Percentiles rank a stretch among this genome's conserved stretches.
phyloP scores from a whole-genome alignment of 2,329 filamentous ascomycete species.

The Monosporascus cannonballus region DNA sequence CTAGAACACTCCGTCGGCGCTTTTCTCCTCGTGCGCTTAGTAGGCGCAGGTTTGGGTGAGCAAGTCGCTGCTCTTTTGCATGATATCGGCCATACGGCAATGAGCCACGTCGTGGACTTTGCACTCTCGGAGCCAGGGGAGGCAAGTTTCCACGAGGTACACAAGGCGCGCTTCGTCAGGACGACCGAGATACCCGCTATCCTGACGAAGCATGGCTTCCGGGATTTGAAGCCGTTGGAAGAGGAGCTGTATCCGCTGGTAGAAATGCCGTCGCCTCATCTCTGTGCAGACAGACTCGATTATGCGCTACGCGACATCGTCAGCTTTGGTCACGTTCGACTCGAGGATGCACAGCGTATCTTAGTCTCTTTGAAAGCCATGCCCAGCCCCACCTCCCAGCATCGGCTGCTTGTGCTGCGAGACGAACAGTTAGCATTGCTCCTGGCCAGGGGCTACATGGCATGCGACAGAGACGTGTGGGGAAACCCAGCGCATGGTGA shows the following conservation, averaged over 20 bases:
- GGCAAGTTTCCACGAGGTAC: conserved; percentile 32
- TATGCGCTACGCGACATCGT: conserved; percentile 31
- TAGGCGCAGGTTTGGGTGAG: conserved; percentile 28
- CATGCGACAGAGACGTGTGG: conserved; percentile 30
- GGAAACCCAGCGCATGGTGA: conserved; percentile 29
- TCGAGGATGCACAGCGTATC: conserved; percentile 22
- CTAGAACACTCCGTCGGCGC: conserved; percentile 35
- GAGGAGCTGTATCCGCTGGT: conserved; percentile 33
- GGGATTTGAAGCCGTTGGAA: conserved; percentile 23
- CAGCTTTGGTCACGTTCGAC: conserved; percentile 23
- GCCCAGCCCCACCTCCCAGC: conserved; percentile 17
- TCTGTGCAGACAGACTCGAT: conserved; percentile 34
- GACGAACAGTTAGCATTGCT: conserved; percentile 22
- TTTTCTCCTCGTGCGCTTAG: conserved; percentile 30
- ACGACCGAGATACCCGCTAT: conserved; percentile 28
- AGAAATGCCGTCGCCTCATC: conserved; percentile 29
- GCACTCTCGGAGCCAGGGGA: conserved; percentile 30
- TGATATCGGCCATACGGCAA: conserved; percentile 32
- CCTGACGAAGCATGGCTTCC: conserved; percentile 25
- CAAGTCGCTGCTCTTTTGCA: conserved; percentile 33
- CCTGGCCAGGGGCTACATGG: conserved; percentile 28
- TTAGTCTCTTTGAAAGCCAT: conserved; percentile 22
- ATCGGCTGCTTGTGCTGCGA: conserved; percentile 26
- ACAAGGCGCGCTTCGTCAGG: conserved; percentile 30
- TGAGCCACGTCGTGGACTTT: conserved; percentile 34